Conservation (phyloP, 345 rosid genomes). For the Dipteronia sinensis region DNA sequence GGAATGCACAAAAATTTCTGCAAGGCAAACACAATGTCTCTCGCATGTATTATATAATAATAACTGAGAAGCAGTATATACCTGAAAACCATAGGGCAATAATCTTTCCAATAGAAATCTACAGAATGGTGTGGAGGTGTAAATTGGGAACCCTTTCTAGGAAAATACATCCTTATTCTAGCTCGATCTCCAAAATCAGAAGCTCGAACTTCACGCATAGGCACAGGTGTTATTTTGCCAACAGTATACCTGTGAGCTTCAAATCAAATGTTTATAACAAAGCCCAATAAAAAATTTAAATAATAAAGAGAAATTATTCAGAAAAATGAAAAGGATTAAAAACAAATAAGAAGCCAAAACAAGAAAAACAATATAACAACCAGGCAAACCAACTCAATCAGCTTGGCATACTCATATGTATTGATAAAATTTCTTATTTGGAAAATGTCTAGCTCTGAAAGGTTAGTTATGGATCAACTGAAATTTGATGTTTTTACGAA, state of each 20-base stretch:
- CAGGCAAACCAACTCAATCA: neutral
- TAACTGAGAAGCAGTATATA: slow-evolving; percentile 26
- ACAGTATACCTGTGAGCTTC: slow-evolving; percentile 82
- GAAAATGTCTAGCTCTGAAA: neutral
- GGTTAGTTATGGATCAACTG: neutral
- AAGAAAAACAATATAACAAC: slow-evolving; percentile 1
- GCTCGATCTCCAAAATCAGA: slow-evolving; percentile 95
- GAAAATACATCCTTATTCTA: slow-evolving; percentile 91
- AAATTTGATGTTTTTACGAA: neutral
- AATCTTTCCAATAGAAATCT: slow-evolving; percentile 94
- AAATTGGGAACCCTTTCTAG: slow-evolving; percentile 77
- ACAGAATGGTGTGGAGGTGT: slow-evolving; percentile 91
- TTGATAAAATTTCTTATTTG: neutral
- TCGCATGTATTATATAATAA: slow-evolving; percentile 7
- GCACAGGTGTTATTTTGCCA: slow-evolving; percentile 95
- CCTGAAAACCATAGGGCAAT: slow-evolving; percentile 99
- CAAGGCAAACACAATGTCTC: neutral
- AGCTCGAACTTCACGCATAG: slow-evolving; percentile 79
- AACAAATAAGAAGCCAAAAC: neutral
- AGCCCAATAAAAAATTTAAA: slow-evolving; percentile 1
- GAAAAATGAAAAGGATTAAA: neutral
- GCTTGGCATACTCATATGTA: neutral
- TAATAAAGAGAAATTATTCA: slow-evolving; percentile 1
- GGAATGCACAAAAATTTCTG: neutral
- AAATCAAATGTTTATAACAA: slow-evolving; percentile 30